phyloP scores from a whole-genome alignment of 257 asterid genomes.

The Rubia yunnanensis region DNA sequence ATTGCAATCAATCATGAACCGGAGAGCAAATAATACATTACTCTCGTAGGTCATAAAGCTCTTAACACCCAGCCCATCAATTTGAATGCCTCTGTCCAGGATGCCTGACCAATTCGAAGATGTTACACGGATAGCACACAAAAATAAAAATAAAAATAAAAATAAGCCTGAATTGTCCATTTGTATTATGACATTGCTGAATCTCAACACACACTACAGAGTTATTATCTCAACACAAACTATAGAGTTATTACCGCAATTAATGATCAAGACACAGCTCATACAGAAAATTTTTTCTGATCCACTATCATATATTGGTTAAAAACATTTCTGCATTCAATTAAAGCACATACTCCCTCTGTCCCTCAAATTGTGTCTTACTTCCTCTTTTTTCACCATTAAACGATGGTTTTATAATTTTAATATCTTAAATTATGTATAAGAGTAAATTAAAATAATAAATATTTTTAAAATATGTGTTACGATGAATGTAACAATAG shows the following conservation, averaged over 20 bases:
- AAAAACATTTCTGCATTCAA: not conserved
- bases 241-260: not conserved
- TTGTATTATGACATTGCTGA: not conserved
- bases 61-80: conserved; percentile 85
- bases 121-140: not conserved
- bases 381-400: too few species aligned
- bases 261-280: not conserved
- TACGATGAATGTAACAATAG: too few species aligned
- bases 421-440: too few species aligned
- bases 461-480: too few species aligned
- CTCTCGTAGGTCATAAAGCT: conserved; percentile 90
- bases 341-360: not conserved
- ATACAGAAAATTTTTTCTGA: not conserved
- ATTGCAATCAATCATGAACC: conserved; percentile 95
- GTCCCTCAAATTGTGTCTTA: too few species aligned
- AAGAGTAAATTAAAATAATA: too few species aligned
- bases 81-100: conserved; percentile 87
- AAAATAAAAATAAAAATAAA: conserved; percentile 1
- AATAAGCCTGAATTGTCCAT: not conserved
- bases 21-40: conserved; percentile 92
- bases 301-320: not conserved
- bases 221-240: not conserved
- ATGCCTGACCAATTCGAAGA: conserved; percentile 49
- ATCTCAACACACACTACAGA: not conserved
- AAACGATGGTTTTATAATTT: too few species aligned